Evolutionary conservation across 495 filamentous ascomycete species (phyloP), one percentile per base, ranked within the genome.

Genomic region (Tuber calosporum): DNA sequence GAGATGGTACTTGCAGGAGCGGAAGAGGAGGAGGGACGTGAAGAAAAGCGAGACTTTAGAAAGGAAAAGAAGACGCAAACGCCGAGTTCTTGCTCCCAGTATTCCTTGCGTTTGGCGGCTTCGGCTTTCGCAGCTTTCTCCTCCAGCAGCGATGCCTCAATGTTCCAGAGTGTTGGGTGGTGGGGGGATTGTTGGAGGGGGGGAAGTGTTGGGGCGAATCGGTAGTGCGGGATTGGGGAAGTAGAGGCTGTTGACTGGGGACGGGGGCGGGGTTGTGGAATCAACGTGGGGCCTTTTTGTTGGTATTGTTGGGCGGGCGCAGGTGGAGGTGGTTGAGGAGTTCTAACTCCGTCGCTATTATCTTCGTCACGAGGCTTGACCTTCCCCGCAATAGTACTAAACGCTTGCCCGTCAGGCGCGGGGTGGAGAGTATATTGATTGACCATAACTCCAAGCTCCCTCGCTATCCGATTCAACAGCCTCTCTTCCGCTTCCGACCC

Each of bases 371-470:
- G 83, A 83, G 58, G 41, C 17, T 37, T 58, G 20, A 48, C 13
- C 82, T 67, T 83, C 79, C 84, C 82, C 30, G 85, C 84, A 75
- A 94, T 93, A 7, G 91, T 91, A 13, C 88, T 90, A 81, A 97
- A 97, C 20, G 93, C 92, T 11, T 91, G 91, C 11, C 76, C 75
- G 6, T 90, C 76, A 38, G 70, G 88, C 38, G 77, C 48, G 8
- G 87, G 87, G 69, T 94, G 90, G 68, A 91, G 89, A 40, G 92
- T 91, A 69, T 97, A 86, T 70, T 94, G 92, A 75, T 93, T 86
- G 20, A 97, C 89, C 26, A 98, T 83, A 30, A 90, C 83, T 13
- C 94, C 95, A 11, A 99, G 87, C 82, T 98, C 95, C 58, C 87
- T 89, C 8, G 95, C 90, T 72, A 99, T 90, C 72, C 92, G 88